Evolutionary conservation across 257 asterid genomes (phyloP).

Genomic region (Nyctanthes arbortristis): DNA sequence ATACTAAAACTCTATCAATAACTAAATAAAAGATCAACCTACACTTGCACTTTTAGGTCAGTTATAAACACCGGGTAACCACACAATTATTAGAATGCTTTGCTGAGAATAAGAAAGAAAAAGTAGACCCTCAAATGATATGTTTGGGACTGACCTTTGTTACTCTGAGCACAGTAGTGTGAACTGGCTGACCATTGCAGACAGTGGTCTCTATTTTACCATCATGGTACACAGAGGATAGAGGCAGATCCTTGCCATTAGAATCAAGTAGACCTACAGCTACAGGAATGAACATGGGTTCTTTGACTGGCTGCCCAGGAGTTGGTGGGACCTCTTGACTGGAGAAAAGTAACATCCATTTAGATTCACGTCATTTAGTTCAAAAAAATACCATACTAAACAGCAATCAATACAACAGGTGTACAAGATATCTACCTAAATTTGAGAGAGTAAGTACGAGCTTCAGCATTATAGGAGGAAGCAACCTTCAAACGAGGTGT

Average conservation of each 20-base stretch:
- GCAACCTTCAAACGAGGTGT: constrained; percentile 75
- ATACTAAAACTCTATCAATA: no score
- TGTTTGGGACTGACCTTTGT: constrained; percentile 57
- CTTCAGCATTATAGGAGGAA: constrained; percentile 60
- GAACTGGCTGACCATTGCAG: constrained; percentile 38
- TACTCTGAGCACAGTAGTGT: constrained; percentile 62
- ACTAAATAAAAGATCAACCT: no score
- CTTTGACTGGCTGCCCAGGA: constrained; percentile 85
- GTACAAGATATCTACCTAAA: constrained; percentile 56
- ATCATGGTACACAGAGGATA: constrained; percentile 51
- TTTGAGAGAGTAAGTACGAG: constrained; percentile 67
- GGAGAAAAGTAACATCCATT: constrained; percentile 29
- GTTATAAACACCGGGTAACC: background rate
- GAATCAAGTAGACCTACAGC: constrained; percentile 71
- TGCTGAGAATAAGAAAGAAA: background rate
- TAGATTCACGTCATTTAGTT: constrained; percentile 20
- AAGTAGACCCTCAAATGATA: background rate
- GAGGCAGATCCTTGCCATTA: constrained; percentile 67
- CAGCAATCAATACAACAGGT: constrained; percentile 8
- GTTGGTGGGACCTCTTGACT: constrained; percentile 97
- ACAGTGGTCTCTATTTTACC: constrained; percentile 53
- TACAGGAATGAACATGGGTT: constrained; percentile 82
- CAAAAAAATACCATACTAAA: background rate
- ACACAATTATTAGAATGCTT: constrained; percentile 1
- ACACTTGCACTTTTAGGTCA: background rate